A percentile compares a stretch with the other conserved stretches of the same genome.
phyloP scores from a whole-genome alignment of 2,329 filamentous ascomycete genomes.

The Alternaria solani region DNA sequence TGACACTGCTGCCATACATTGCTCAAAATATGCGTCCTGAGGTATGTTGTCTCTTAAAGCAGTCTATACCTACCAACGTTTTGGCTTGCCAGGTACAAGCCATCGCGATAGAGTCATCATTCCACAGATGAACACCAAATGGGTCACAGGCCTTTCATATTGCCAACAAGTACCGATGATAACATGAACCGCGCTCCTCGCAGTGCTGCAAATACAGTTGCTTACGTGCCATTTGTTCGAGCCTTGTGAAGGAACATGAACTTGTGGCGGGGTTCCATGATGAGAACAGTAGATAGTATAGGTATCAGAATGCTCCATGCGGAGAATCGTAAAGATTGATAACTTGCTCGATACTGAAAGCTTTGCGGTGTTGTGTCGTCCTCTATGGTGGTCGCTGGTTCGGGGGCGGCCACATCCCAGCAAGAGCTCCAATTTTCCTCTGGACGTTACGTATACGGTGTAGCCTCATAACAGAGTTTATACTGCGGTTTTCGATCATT shows the following conservation, averaged over 20 bases:
- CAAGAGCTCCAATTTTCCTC: not conserved
- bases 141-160: not conserved
- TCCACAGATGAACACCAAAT: not conserved
- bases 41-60: not conserved
- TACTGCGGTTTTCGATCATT: not conserved
- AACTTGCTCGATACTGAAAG: not conserved
- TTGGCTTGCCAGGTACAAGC: not conserved
- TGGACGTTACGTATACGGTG: not conserved
- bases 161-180: accelerated
- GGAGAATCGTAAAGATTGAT: not conserved
- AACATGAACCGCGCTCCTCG: not conserved
- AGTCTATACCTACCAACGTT: not conserved
- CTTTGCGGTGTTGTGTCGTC: not conserved
- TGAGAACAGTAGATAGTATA: not conserved
- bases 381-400: not conserved
- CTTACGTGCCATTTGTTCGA: not conserved
- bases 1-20: not conserved
- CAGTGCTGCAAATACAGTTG: not conserved
- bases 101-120: not conserved
- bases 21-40: not conserved
- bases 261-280: not conserved
- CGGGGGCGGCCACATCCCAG: not conserved
- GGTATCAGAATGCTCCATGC: accelerated
- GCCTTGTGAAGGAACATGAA: not conserved
- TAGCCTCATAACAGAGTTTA: accelerated